Evolutionary conservation across 2,329 filamentous ascomycete genomes (phyloP), one percentile per base, ranked within the genome.

Genomic region (Corniculantispora saksenae): DNA sequence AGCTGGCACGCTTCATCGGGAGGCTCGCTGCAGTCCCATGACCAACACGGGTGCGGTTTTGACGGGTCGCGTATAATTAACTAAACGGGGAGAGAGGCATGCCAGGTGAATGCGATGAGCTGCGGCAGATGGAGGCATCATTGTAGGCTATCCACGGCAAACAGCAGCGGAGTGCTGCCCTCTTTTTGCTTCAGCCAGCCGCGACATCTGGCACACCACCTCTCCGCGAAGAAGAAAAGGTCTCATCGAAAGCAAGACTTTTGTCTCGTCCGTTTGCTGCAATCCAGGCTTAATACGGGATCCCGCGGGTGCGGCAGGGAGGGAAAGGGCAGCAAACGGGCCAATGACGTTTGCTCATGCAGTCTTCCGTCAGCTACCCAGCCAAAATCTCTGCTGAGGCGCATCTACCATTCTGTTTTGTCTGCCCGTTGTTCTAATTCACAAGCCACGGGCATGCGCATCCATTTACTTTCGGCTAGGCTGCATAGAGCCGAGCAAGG

Each of bases 311-410:
- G 17, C 17, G 5, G 38, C 38, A 40, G 27, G 29, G 6, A 32
- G 21, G 25, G 43, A 59, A 48, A 59, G 43, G 25, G 38, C 6
- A 38, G 27, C 15, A 21, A 55, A 23, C 23, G 6, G n/a, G 43
- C 43, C 57, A 50, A 48, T 59, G 57, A 59, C 57, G 57, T 59
- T 50, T 43, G 12, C 17, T 38, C 17, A n/a, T 50, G 57, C 57
- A 59, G 57, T 40, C 25, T 32, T 12, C 56, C 57, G 43, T 48
- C 57, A 59, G 27, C 38, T 43, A 17, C 21, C n/a, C n/a, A 10
- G n/a, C 32, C 54, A 57, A 32, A 5, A 57, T 57, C 25, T 57
- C 54, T 23, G 38, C 38, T 57, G 21, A 2, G 38, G 12, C 38
- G 17, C 32, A 32, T 32, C 5, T 32, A 10, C 32, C 10, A 32